These are phyloP conservation scores for Neonectria ditissima DNA, from an alignment of 2,329 filamentous ascomycete genomes.

Conservation along the genomic window DNA sequence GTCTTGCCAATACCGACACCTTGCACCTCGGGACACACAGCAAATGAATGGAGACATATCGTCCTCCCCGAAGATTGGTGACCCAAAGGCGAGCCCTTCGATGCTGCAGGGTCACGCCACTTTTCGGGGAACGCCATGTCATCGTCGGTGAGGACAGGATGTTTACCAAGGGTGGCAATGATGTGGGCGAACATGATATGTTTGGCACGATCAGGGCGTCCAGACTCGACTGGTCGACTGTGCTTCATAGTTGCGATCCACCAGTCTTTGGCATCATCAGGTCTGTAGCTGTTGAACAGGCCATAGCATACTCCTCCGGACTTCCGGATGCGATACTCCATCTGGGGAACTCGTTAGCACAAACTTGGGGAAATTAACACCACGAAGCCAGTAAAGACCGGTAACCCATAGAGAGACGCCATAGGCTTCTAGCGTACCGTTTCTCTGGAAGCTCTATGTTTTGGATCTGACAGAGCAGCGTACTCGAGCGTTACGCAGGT, in stretches of 20 bases:
- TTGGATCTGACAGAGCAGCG: conserved; percentile 62
- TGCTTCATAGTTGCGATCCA: conserved; percentile 63
- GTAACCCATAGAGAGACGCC: neutral
- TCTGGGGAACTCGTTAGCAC: conserved; percentile 33
- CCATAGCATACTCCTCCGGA: conserved; percentile 77
- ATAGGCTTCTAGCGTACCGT: conserved; percentile 58
- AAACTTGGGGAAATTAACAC: neutral
- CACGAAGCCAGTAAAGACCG: neutral
- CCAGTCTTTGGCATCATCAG: conserved; percentile 59
- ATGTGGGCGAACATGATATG: conserved; percentile 81
- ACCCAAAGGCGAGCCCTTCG: conserved; percentile 63
- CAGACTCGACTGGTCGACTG: conserved; percentile 68
- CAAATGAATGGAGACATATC: conserved; percentile 84
- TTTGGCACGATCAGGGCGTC: conserved; percentile 44
- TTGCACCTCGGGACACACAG: conserved; percentile 81
- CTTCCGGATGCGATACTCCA: conserved; percentile 49
- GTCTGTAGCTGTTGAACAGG: conserved; percentile 76
- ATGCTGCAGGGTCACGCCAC: conserved; percentile 66
- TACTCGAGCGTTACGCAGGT: conserved; percentile 68
- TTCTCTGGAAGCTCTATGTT: conserved; percentile 63
- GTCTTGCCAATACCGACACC: conserved; percentile 78
- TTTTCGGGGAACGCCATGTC: conserved; percentile 80
- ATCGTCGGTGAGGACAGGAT: conserved; percentile 74
- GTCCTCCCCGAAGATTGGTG: conserved; percentile 81
- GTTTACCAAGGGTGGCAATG: conserved; percentile 77